These are phyloP conservation scores for Calonectria henricotiae DNA, from an alignment of 2,329 filamentous ascomycete species.

Conservation along the genomic window DNA sequence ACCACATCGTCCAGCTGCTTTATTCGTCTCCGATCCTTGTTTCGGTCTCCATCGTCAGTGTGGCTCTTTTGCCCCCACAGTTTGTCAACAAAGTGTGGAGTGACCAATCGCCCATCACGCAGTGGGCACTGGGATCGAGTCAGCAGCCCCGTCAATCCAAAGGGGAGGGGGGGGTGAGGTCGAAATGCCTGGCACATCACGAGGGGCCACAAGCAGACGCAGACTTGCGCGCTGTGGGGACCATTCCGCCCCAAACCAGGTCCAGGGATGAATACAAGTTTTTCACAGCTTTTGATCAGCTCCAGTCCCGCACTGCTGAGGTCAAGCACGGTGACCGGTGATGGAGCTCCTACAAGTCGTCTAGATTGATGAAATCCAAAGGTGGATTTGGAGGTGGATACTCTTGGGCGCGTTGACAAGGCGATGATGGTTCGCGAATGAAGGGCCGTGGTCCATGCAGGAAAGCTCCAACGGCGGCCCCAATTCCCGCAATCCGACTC, in stretches of 20 bases:
- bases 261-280: constrained; percentile 32
- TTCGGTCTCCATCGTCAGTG: constrained; percentile 34
- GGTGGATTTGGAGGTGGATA: constrained; percentile 45
- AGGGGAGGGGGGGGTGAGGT: constrained; percentile 42
- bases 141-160: constrained; percentile 39
- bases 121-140: constrained; percentile 45
- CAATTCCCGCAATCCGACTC: constrained; percentile 37
- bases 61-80: constrained; percentile 44
- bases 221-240: constrained; percentile 46
- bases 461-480: constrained; percentile 38
- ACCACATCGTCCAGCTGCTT: constrained; percentile 37
- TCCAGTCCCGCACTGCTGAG: constrained; percentile 31
- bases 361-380: constrained; percentile 19
- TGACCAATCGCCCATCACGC: constrained; percentile 47
- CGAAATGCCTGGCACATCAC: constrained; percentile 48
- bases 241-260: constrained; percentile 33
- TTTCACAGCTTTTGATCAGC: constrained; percentile 33
- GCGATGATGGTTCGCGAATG: constrained; percentile 42
- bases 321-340: constrained; percentile 15
- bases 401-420: constrained; percentile 40
- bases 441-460: constrained; percentile 41
- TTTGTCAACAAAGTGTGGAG: constrained; percentile 52
- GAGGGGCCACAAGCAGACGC: constrained; percentile 48
- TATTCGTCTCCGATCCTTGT: constrained; percentile 45
- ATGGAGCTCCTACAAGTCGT: constrained; percentile 24